Percentiles rank a stretch among this genome's conserved stretches.
Conservation (phyloP, 2,329 filamentous ascomycete genomes). For the Neoscytalidium dimidiatum region DNA sequence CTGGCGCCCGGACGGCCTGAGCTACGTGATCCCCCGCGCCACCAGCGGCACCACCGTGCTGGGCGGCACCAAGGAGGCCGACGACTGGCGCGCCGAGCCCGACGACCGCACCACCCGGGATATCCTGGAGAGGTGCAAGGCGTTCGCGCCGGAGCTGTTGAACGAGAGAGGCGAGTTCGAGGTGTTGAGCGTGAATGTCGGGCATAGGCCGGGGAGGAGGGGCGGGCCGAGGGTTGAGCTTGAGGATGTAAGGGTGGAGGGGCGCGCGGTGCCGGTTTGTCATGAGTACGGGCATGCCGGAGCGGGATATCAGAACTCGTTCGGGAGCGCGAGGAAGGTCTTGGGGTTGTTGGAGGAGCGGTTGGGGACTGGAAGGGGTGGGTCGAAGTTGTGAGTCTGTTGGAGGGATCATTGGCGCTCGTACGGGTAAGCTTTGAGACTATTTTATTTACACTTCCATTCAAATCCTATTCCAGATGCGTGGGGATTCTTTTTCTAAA, state of each 20-base stretch:
- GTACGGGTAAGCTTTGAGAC: not conserved
- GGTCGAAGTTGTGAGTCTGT: not conserved
- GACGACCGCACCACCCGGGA: conserved; percentile 35
- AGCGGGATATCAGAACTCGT: conserved; percentile 36
- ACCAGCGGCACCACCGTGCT: conserved; percentile 45
- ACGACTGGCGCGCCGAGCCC: conserved; percentile 35
- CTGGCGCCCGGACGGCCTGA: conserved; percentile 27
- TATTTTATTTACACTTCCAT: not conserved
- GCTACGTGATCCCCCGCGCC: conserved; percentile 47
- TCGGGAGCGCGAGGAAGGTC: conserved; percentile 25
- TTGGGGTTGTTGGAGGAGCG: conserved; percentile 19
- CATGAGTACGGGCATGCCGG: conserved; percentile 53
- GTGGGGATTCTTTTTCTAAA: too few relatives aligned
- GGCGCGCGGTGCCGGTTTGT: conserved; percentile 30
- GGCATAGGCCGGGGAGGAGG: conserved; percentile 46
- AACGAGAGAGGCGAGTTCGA: conserved; percentile 40
- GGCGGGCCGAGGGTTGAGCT: conserved; percentile 47
- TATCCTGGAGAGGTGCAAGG: conserved; percentile 40
- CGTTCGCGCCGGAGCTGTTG: conserved; percentile 38
- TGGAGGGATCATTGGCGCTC: not conserved
- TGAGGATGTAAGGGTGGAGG: conserved; percentile 30
- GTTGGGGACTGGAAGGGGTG: not conserved
- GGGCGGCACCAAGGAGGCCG: conserved; percentile 47
- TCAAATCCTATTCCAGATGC: not conserved
- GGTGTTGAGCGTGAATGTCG: conserved; percentile 45